Evolutionary conservation across 148 eudicot genomes (phyloP).

Genomic region (Persicaria tinctoria): DNA sequence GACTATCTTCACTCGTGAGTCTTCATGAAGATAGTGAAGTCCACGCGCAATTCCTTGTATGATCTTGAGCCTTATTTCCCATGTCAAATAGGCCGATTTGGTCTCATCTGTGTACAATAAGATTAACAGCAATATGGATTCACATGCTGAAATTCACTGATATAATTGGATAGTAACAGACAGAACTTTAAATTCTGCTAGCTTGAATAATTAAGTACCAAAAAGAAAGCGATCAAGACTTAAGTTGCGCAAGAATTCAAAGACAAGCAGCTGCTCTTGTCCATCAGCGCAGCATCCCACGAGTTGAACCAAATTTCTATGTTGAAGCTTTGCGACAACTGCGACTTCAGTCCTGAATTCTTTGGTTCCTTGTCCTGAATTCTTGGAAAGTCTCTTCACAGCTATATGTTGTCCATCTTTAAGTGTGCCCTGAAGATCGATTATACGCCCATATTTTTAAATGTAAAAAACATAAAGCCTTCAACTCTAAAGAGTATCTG

Average conservation of each 20-base stretch:
- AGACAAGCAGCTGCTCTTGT: constrained; percentile 32
- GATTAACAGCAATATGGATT: not conserved
- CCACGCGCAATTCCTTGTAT: constrained; percentile 35
- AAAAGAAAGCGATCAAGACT: constrained; percentile 40
- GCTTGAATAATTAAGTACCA: constrained; percentile 17
- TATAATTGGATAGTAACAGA: not conserved
- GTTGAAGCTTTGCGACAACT: constrained; percentile 45
- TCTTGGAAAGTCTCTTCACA: constrained; percentile 42
- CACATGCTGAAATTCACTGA: not conserved
- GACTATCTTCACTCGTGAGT: constrained; percentile 31
- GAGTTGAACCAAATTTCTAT: constrained; percentile 46
- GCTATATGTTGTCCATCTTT: constrained; percentile 32
- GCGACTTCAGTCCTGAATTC: constrained; percentile 48
- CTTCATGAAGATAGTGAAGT: constrained; percentile 34
- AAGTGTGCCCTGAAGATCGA: constrained; percentile 21
- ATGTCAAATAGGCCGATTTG: constrained; percentile 16
- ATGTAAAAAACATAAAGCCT: too few relatives aligned
- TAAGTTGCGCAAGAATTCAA: constrained; percentile 40
- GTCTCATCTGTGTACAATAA: constrained; percentile 15
- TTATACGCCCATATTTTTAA: not conserved
- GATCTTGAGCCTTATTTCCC: constrained; percentile 26
- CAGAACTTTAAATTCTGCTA: not conserved
- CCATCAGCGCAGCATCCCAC: constrained; percentile 37
- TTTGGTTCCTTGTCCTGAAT: constrained; percentile 38
- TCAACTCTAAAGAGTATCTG: too few relatives aligned